Conservation (phyloP, 495 filamentous ascomycete genomes). For the Penicillium desertorum region DNA sequence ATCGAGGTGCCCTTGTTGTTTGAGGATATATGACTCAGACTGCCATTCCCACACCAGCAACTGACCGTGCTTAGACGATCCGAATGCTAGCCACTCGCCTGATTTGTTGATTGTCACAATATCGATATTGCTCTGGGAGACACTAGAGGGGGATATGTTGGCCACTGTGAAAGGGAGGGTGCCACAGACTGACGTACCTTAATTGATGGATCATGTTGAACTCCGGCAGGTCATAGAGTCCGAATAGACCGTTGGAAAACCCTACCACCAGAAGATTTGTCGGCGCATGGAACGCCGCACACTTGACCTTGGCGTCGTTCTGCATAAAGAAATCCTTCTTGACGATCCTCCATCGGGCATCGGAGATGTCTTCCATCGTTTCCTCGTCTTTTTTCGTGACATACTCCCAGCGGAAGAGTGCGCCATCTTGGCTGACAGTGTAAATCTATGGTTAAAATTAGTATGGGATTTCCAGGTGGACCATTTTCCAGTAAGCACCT, state of each 20-base stretch:
- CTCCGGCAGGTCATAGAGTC: conserved; percentile 92
- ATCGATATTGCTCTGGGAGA: conserved; percentile 94
- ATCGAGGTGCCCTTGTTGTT: conserved; percentile 96
- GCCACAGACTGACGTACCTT: conserved; percentile 43
- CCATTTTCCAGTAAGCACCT: conserved; percentile 31
- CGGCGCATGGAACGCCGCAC: conserved; percentile 80
- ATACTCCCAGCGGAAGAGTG: conserved; percentile 66
- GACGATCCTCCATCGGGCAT: conserved; percentile 79
- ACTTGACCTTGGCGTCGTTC: conserved; percentile 80
- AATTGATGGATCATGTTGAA: conserved; percentile 92
- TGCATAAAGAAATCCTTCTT: conserved; percentile 91
- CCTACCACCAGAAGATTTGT: conserved; percentile 87
- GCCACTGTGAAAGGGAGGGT: background rate
- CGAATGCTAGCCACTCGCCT: conserved; percentile 97
- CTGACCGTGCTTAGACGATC: conserved; percentile 92
- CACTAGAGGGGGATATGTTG: conserved; percentile 50
- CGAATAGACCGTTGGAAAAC: conserved; percentile 92
- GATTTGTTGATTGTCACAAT: conserved; percentile 88
- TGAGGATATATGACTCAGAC: conserved; percentile 98
- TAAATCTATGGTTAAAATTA: conserved; percentile 62
- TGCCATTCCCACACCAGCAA: conserved; percentile 99
- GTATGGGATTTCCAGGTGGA: conserved; percentile 49
- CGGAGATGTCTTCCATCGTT: conserved; percentile 58
- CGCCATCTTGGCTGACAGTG: conserved; percentile 67
- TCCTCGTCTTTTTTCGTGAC: conserved; percentile 54